These are phyloP conservation scores for Paraleonurus japonicus DNA, from an alignment of 257 asterid genomes.

Conservation along the genomic window DNA sequence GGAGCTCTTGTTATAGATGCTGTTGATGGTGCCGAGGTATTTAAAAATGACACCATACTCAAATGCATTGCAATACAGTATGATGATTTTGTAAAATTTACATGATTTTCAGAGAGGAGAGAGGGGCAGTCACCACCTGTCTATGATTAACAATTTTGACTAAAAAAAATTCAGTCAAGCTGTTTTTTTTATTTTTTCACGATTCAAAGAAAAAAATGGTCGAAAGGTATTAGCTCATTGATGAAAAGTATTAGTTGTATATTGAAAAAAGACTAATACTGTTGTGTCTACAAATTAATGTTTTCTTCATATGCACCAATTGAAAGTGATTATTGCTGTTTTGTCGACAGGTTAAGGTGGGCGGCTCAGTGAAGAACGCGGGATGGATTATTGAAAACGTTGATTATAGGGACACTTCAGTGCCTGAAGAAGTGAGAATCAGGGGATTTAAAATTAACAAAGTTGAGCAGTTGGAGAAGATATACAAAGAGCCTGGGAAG, in stretches of 20 bases:
- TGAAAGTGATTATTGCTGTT: constrained; percentile 12
- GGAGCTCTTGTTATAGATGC: constrained; percentile 81
- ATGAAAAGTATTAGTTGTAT: no score
- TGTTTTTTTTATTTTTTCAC: no score
- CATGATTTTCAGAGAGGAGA: background rate
- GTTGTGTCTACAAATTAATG: no score
- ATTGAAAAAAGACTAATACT: no score
- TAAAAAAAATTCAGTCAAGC: no score
- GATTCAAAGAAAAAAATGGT: no score
- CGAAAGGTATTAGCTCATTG: no score
- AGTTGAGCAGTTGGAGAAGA: constrained; percentile 68
- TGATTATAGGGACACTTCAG: constrained; percentile 61
- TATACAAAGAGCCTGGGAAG: constrained; percentile 56
- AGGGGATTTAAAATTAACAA: constrained; percentile 79
- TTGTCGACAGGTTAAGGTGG: constrained; percentile 64
- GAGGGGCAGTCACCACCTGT: no score
- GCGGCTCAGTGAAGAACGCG: constrained; percentile 62
- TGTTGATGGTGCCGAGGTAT: constrained; percentile 80
- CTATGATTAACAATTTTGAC: no score
- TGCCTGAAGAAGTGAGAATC: constrained; percentile 86
- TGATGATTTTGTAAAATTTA: background rate
- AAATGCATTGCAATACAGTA: background rate
- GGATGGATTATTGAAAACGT: constrained; percentile 83
- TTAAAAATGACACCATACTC: background rate
- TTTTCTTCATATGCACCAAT: no score